A percentile compares a stretch with the other conserved stretches of the same genome.
Evolutionary conservation across 371 early-diverging fungal species (phyloP).

Genomic region (Mucor lusitanicus): DNA sequence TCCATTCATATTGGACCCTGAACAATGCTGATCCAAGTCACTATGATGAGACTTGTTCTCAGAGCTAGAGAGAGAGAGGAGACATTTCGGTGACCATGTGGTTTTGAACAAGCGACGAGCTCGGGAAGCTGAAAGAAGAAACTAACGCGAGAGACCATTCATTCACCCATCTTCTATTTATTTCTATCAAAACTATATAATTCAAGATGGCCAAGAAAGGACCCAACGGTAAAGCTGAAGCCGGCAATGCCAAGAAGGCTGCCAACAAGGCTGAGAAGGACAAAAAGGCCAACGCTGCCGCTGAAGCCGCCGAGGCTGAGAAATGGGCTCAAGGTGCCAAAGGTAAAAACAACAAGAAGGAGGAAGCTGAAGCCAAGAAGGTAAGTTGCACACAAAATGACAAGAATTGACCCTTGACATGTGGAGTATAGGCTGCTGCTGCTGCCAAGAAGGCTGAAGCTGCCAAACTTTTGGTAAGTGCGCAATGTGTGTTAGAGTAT

Average conservation of each 20-base stretch:
- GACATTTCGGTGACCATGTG: neutral
- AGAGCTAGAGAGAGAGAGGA: too few species aligned
- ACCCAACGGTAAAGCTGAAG: slow-evolving; percentile 53
- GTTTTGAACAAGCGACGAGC: neutral
- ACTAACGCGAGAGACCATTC: neutral
- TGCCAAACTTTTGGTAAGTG: slow-evolving; percentile 30
- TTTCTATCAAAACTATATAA: neutral
- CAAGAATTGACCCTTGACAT: neutral
- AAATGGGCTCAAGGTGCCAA: slow-evolving; percentile 78
- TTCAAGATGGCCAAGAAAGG: slow-evolving; percentile 44
- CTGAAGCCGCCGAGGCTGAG: slow-evolving; percentile 59
- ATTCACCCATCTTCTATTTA: neutral
- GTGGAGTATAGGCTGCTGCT: slow-evolving; percentile 31
- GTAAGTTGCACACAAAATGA: slow-evolving; percentile 23
- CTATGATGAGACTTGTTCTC: too few species aligned
- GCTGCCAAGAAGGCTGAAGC: slow-evolving; percentile 46
- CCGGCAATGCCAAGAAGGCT: slow-evolving; percentile 76
- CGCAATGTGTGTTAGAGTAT: neutral
- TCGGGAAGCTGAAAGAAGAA: neutral
- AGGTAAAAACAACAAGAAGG: slow-evolving; percentile 66
- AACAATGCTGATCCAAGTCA: too few species aligned
- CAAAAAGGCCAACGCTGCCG: slow-evolving; percentile 48
- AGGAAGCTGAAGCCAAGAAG: slow-evolving; percentile 69
- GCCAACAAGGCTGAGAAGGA: slow-evolving; percentile 66
- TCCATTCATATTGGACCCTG: too few species aligned